A percentile compares a stretch with the other conserved stretches of the same genome.
Conservation (phyloP, 805 yeast species). For the Starmerella kuoi region DNA sequence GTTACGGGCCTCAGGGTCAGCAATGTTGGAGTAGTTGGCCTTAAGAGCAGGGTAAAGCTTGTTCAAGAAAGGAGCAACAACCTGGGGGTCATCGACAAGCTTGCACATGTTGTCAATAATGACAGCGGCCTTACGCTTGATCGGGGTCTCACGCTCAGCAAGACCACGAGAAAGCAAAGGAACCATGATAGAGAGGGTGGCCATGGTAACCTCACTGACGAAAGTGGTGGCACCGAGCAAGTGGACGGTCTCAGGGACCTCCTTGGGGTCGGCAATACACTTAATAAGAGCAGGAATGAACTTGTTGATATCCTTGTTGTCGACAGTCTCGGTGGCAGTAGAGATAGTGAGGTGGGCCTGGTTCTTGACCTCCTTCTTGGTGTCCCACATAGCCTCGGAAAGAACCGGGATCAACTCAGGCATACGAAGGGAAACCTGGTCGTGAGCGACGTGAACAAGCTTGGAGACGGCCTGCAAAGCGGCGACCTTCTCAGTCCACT, state of each 20-base stretch:
- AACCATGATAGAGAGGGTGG: slow-evolving; percentile 98
- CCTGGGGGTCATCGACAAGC: slow-evolving; percentile 99
- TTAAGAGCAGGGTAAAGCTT: slow-evolving; percentile 92
- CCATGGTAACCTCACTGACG: slow-evolving; percentile 98
- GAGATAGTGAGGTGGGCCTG: slow-evolving; percentile 94
- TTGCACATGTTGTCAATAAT: slow-evolving; percentile 99
- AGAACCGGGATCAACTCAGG: slow-evolving; percentile 97
- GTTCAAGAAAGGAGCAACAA: slow-evolving; percentile 97
- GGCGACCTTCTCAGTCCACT: slow-evolving; percentile 98
- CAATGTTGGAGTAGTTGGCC: slow-evolving; percentile 88
- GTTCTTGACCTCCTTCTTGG: slow-evolving; percentile 93
- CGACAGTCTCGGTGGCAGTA: slow-evolving; percentile 93
- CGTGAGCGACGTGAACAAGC: slow-evolving; percentile 88
- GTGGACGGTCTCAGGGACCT: slow-evolving; percentile 98
- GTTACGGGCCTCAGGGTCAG: slow-evolving; percentile 99
- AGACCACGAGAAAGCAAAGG: slow-evolving; percentile 98
- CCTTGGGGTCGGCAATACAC: slow-evolving; percentile 93
- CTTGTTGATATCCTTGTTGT: slow-evolving; percentile 99
- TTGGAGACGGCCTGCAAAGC: slow-evolving; percentile 72
- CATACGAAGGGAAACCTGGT: slow-evolving; percentile 96
- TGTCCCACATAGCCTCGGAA: slow-evolving; percentile 99
- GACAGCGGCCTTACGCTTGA: slow-evolving; percentile 99
- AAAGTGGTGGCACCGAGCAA: slow-evolving; percentile 98
- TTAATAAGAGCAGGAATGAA: slow-evolving; percentile 95
- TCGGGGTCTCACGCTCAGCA: slow-evolving; percentile 98